Evolutionary conservation across 2,329 filamentous ascomycete genomes (phyloP), one percentile per base, ranked within the genome.

Genomic region (Ophiosphaerella korrae): DNA sequence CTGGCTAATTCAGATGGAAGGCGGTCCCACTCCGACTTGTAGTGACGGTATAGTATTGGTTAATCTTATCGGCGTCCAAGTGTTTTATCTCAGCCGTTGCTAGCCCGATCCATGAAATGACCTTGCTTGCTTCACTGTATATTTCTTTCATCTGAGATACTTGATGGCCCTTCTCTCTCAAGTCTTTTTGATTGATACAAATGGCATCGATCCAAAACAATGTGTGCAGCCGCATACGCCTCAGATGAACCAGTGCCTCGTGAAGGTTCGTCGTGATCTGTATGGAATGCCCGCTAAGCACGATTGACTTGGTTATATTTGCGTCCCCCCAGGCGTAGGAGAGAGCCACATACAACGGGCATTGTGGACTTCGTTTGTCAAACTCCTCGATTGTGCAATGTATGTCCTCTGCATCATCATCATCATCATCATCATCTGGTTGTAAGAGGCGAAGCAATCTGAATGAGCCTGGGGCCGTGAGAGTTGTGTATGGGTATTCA

Each of bases 281-380:
- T 13, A 49, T 42, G 7, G 24, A 23, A 5, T 29, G 21, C 3
- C 45, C 45, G 6, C 54, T 45, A 7, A 59, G 35, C 1, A 31
- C 14, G 14, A 54, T 50, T 14, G 44, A 39, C 6, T 24, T 23
- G 2, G 38, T 52, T 54, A 62, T 54, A 4, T 50, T 51, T 0
- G 52, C 36, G 24, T 68, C 55, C 1, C 70, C 69, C 70, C 69
- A 71, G 1, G 62, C 58, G 48, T 73, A 72, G 0, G 69, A 73
- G 4, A 73, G 32, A 7, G 68, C 67, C n/a, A 58, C 50, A 29
- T 67, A 72, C 2, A 36, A 12, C 12, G 44, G 44, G 13, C 24
- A 40, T 4, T 32, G 9, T 24, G 12, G n/a, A 18, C 23, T 23
- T n/a, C 9, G n/a, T 14, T 32, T 40, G 14, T 47, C 45, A 21